Percentiles rank a stretch among this genome's conserved stretches.
These are phyloP conservation scores for Friedmanniomyces endolithicus DNA, from an alignment of 495 filamentous ascomycete species.

Conservation along the genomic window DNA sequence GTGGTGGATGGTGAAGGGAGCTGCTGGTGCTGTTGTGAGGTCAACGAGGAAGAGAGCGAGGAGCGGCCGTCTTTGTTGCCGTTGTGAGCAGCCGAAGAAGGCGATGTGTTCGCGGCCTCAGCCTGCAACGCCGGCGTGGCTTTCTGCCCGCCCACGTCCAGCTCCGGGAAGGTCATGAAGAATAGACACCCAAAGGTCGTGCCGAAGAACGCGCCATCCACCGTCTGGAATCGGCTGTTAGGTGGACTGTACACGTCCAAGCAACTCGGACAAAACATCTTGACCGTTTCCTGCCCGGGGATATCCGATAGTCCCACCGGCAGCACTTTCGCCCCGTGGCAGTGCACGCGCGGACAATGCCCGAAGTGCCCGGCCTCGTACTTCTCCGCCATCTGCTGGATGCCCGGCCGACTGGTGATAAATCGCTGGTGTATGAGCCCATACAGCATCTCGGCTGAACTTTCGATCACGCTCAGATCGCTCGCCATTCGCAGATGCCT, in stretches of 20 bases:
- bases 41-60: conserved; percentile 8
- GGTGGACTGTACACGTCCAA: conserved; percentile 95
- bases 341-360: conserved; percentile 78
- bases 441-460: conserved; percentile 91
- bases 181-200: conserved; percentile 91
- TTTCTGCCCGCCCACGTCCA: conserved; percentile 51
- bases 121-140: conserved; percentile 5
- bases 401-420: conserved; percentile 92
- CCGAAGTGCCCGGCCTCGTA: conserved; percentile 95
- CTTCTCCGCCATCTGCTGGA: conserved; percentile 98
- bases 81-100: too few relatives aligned
- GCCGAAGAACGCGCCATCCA: conserved; percentile 97
- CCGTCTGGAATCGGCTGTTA: conserved; percentile 91
- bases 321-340: conserved; percentile 73
- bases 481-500: conserved; percentile 78
- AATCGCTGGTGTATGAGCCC: conserved; percentile 97
- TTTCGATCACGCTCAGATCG: conserved; percentile 89
- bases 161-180: conserved; percentile 95
- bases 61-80: conserved; percentile 16
- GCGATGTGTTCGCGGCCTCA: conserved; percentile 26
- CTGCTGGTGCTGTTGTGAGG: conserved; percentile 1
- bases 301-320: conserved; percentile 88
- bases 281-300: conserved; percentile 93
- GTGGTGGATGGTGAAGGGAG: not conserved
- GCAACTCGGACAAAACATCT: conserved; percentile 93